Conservation (phyloP, 2,329 filamentous ascomycete species). For the Botryosphaeria agaves region DNA sequence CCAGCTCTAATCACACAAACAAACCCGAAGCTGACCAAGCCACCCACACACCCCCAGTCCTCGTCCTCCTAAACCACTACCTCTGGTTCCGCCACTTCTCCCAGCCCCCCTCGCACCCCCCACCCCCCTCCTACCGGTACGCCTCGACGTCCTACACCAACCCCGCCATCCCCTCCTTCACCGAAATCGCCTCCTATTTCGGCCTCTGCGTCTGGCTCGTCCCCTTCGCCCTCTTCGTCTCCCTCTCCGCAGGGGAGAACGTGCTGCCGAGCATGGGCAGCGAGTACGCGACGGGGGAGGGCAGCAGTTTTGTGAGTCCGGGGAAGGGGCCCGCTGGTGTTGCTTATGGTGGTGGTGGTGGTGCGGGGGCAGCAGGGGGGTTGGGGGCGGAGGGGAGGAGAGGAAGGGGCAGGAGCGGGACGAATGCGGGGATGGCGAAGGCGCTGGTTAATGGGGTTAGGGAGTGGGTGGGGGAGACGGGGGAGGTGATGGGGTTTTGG, state of each 20-base stretch:
- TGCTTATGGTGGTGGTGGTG: slow-evolving; percentile 5
- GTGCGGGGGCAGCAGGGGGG: slow-evolving; percentile 4
- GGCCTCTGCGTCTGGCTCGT: slow-evolving; percentile 94
- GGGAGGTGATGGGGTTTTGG: slow-evolving; percentile 45
- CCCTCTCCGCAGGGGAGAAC: slow-evolving; percentile 84
- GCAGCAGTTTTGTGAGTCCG: slow-evolving; percentile 28
- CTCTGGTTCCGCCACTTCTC: slow-evolving; percentile 94
- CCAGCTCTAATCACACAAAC: background rate
- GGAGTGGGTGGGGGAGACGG: slow-evolving; percentile 47
- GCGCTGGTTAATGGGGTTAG: slow-evolving; percentile 40
- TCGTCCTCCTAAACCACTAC: slow-evolving; percentile 84
- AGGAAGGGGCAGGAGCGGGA: slow-evolving; percentile 33
- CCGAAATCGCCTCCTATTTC: slow-evolving; percentile 90
- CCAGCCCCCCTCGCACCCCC: slow-evolving; percentile 29
- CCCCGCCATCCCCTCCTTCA: slow-evolving; percentile 57
- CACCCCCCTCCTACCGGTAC: slow-evolving; percentile 35
- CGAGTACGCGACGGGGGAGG: slow-evolving; percentile 47
- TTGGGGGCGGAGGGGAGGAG: slow-evolving; percentile 12
- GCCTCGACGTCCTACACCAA: slow-evolving; percentile 43
- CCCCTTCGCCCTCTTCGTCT: slow-evolving; percentile 89
- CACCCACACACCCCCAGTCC: too few relatives aligned
- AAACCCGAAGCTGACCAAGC: background rate
- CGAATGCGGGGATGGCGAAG: slow-evolving; percentile 37
- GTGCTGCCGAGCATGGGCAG: slow-evolving; percentile 84
- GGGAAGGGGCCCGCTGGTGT: slow-evolving; percentile 18